These are phyloP conservation scores for Orbilia brochopaga DNA, from an alignment of 2,329 filamentous ascomycete genomes.

Conservation along the genomic window DNA sequence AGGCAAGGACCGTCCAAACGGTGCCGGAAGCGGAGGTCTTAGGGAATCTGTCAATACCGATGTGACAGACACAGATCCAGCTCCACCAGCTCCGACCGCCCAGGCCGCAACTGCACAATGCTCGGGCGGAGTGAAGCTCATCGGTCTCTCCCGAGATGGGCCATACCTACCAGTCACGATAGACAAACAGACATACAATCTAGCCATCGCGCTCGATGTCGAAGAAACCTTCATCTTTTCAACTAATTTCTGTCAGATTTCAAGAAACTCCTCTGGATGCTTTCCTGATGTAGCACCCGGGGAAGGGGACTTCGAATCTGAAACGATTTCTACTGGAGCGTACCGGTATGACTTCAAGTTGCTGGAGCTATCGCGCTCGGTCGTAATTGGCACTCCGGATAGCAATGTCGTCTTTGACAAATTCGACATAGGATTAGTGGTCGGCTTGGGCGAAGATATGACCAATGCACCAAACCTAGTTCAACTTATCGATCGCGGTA, in stretches of 20 bases:
- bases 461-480: background rate
- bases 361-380: background rate
- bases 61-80: background rate
- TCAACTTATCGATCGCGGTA: background rate
- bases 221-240: conserved; percentile 36
- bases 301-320: background rate
- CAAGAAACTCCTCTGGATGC: background rate
- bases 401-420: conserved; percentile 7
- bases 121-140: conserved; percentile 3
- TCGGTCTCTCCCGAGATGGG: conserved; percentile 13
- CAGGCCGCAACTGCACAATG: conserved; percentile 3
- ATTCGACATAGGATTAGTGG: background rate
- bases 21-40: background rate
- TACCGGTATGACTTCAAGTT: conserved; percentile 10
- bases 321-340: background rate
- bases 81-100: conserved; percentile 16
- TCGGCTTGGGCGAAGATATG: too few relatives aligned
- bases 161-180: conserved; percentile 27
- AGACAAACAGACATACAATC: conserved; percentile 7
- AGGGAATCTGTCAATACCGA: background rate
- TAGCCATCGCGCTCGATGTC: conserved; percentile 24
- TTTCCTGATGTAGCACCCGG: background rate
- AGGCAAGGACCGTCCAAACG: conserved; percentile 1
- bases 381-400: background rate
- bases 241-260: conserved; percentile 2